Evolutionary conservation across 108 stramenopile species (phyloP).

Genomic region (Discostella stelligeroides): DNA sequence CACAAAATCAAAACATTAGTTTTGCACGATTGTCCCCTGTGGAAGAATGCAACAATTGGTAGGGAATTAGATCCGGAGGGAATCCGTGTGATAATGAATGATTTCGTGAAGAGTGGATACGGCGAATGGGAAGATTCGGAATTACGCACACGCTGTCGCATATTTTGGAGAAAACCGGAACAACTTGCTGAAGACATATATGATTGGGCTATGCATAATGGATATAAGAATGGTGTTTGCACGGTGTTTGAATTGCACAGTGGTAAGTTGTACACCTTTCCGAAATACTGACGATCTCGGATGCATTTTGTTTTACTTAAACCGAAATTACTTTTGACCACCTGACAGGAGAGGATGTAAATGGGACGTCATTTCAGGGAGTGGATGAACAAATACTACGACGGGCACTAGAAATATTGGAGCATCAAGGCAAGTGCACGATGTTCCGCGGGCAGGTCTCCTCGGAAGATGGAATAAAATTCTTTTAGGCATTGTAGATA

Average conservation of each 20-base stretch:
- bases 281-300: background rate
- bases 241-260: constrained; percentile 87
- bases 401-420: constrained; percentile 74
- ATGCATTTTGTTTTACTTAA: background rate
- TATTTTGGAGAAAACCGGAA: constrained; percentile 87
- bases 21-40: constrained; percentile 86
- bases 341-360: constrained; percentile 80
- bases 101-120: constrained; percentile 72
- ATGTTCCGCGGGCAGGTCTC: constrained; percentile 86
- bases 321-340: background rate
- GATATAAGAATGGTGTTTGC: constrained; percentile 78
- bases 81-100: constrained; percentile 57
- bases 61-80: constrained; percentile 61
- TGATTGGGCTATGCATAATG: constrained; percentile 77
- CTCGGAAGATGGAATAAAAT: constrained; percentile 88
- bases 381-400: constrained; percentile 85
- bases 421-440: constrained; percentile 77
- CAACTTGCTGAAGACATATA: constrained; percentile 87
- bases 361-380: constrained; percentile 88
- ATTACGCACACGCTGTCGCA: constrained; percentile 65
- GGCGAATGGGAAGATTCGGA: constrained; percentile 86
- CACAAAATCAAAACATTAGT: constrained; percentile 80
- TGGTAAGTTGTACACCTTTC: constrained; percentile 25
- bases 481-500: constrained; percentile 51
- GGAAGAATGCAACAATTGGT: constrained; percentile 74